Evolutionary conservation across 805 yeast species (phyloP), one percentile per base, ranked within the genome.

Genomic region (Kregervanrija fluxuum): DNA sequence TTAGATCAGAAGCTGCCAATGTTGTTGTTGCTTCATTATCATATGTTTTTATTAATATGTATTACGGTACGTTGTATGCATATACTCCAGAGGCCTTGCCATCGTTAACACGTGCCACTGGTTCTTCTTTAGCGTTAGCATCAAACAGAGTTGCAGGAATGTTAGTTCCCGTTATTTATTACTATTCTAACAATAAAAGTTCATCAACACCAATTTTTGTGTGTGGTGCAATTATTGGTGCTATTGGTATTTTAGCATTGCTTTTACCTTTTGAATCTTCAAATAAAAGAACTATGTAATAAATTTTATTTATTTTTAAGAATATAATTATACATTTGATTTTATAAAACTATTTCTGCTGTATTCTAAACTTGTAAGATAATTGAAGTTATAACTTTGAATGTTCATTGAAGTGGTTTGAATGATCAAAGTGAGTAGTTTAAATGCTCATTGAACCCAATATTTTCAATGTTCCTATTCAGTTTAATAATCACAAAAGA

Each of bases 61-160:
- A 75, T 55, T 79, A 76, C 55, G 82, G 79, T 4, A 73, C 75
- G 15, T 61, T 80, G 15, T 80, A 78, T 54, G 85, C 85, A 4
- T 79, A 77, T 55, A 79, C 85, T 3, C 86, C 85, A 0, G 84
- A 80, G 54, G 74, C 77, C 15, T 70, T 80, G 59, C 80, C 80
- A 35, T 62, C 76, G 0, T 59, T 65, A 42, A 68, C 70, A 14
- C 62, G 77, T 57, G 80, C 80, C n/a, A 79, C 85, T 1, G 85
- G 82, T 38, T 73, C 74, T 37, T 81, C 83, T 4, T 51, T 80
- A 14, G 75, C 80, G 6, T 69, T 82, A 12, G 76, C 77, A 5
- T 66, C 68, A 33, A 71, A 72, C 49, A 64, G 84, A 60, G 53
- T 75, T 28, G 62, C 74, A 42, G 82, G 82, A 41, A 73, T 71